These are phyloP conservation scores for Chlorella variabilis DNA, from an alignment of 163 green algal species.

Conservation along the genomic window DNA sequence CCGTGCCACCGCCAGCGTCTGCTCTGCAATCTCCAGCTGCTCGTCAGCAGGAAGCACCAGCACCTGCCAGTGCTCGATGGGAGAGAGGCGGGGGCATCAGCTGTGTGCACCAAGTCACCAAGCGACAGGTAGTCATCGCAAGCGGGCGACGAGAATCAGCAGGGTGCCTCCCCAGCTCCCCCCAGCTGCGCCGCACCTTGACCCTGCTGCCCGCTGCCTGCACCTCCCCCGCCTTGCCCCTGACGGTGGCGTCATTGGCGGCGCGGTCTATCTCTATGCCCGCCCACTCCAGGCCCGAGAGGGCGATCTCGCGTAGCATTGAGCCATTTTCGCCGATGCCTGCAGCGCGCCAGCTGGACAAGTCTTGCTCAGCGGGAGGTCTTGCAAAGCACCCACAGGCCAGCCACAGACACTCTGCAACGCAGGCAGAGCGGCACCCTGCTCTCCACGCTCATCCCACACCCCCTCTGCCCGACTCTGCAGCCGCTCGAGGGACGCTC, in stretches of 20 bases:
- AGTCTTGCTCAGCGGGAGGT: neutral
- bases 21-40: slow-evolving; percentile 80
- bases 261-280: slow-evolving; percentile 72
- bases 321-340: slow-evolving; percentile 86
- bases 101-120: neutral
- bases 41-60: slow-evolving; percentile 93
- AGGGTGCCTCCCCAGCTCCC: neutral
- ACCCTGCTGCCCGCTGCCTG: slow-evolving; percentile 37
- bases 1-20: slow-evolving; percentile 66
- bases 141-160: too few species aligned
- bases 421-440: too few species aligned
- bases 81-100: neutral
- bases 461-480: too few species aligned
- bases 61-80: slow-evolving; percentile 42
- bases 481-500: too few species aligned
- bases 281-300: slow-evolving; percentile 58
- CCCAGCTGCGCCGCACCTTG: slow-evolving; percentile 24
- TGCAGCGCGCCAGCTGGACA: neutral
- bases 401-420: too few species aligned
- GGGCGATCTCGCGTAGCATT: slow-evolving; percentile 52
- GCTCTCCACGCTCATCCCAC: too few species aligned
- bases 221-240: slow-evolving; percentile 66
- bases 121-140: neutral
- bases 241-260: slow-evolving; percentile 64
- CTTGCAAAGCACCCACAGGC: too few species aligned